These are phyloP conservation scores for Pythium angustatum DNA, from an alignment of 352 stramenopile genomes.

Conservation along the genomic window DNA sequence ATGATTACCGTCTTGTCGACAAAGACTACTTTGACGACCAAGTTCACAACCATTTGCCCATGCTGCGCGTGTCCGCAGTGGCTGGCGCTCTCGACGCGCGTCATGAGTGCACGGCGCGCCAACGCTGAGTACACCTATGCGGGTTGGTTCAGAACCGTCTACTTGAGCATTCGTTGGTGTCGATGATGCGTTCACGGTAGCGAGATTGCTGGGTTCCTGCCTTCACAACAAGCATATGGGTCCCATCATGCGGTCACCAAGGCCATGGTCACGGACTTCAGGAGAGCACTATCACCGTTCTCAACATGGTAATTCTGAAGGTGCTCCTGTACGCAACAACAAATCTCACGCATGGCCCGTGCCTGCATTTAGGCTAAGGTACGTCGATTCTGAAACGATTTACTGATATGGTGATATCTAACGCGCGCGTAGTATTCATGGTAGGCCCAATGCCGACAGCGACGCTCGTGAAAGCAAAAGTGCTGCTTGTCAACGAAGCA, in stretches of 20 bases:
- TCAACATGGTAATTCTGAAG: constrained; percentile 1
- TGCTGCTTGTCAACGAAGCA: too few relatives aligned
- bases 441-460: too few relatives aligned
- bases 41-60: too few relatives aligned
- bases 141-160: constrained; percentile 2
- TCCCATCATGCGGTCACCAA: constrained; percentile 7
- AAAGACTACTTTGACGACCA: too few relatives aligned
- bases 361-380: background rate
- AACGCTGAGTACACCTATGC: too few relatives aligned
- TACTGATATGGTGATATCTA: background rate
- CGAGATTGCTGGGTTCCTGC: background rate
- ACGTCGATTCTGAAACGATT: too few relatives aligned
- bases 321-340: background rate
- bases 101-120: too few relatives aligned
- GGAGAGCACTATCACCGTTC: constrained; percentile 1
- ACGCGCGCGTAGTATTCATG: too few relatives aligned
- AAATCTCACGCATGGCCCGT: background rate
- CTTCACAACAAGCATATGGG: constrained; percentile 6
- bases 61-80: too few relatives aligned
- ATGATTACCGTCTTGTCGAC: too few relatives aligned
- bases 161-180: background rate
- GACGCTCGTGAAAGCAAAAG: too few relatives aligned
- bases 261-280: constrained; percentile 2
- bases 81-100: too few relatives aligned
- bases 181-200: background rate